Evolutionary conservation across 768 basidiomycete genomes (phyloP).

Genomic region (Tulasnella calospora): DNA sequence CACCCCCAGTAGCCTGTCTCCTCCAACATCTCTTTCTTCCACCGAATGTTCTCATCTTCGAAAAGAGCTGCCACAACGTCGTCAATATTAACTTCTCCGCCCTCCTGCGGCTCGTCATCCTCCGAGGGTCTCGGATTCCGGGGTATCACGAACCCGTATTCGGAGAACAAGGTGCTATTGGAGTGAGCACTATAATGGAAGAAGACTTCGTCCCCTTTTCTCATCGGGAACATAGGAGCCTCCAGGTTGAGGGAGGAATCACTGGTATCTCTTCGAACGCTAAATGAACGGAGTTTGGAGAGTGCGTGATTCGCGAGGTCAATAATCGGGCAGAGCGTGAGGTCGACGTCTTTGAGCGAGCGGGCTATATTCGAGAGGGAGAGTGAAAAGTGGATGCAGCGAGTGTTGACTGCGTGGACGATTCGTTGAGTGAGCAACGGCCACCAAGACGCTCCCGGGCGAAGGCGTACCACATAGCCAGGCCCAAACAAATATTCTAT

Average conservation of each 20-base stretch:
- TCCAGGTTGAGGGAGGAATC: constrained; percentile 9
- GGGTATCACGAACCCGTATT: constrained; percentile 75
- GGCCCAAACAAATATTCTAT: constrained; percentile 66
- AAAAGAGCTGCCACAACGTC: constrained; percentile 51
- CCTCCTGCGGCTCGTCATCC: constrained; percentile 27
- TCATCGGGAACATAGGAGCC: constrained; percentile 33
- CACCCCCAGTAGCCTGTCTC: constrained; percentile 83
- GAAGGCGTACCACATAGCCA: constrained; percentile 76
- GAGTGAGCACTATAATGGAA: constrained; percentile 77
- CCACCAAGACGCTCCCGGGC: not conserved
- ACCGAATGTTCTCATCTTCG: constrained; percentile 41
- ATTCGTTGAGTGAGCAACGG: constrained; percentile 20
- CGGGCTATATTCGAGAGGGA: constrained; percentile 27
- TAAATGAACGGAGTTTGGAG: constrained; percentile 31
- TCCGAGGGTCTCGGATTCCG: constrained; percentile 25
- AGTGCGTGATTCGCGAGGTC: constrained; percentile 81
- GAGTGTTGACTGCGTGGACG: constrained; percentile 69
- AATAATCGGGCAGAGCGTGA: constrained; percentile 82
- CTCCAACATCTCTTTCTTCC: constrained; percentile 53
- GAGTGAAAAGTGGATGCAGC: constrained; percentile 59
- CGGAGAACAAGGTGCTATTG: constrained; percentile 71
- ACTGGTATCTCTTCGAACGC: not conserved
- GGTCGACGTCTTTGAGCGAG: constrained; percentile 58
- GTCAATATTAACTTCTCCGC: constrained; percentile 61
- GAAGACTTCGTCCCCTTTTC: constrained; percentile 59